A percentile compares a stretch with the other conserved stretches of the same genome.
Conservation (phyloP, 164 flowering plant species). For the Malania oleifera region DNA sequence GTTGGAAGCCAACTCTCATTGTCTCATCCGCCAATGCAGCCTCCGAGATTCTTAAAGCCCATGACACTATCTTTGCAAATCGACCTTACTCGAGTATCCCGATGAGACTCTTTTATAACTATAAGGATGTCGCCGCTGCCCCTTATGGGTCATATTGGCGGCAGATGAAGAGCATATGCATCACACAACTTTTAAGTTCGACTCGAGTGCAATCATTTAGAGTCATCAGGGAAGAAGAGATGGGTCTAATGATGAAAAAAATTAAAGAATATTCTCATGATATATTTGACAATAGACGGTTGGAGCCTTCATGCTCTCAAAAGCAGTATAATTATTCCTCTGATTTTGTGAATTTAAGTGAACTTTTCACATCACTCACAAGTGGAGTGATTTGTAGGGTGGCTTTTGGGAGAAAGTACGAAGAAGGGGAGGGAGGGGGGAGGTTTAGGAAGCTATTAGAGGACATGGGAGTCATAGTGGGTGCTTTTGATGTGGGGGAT, state of each 20-base stretch:
- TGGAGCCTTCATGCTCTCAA: too few species aligned
- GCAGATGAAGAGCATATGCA: conserved; percentile 12
- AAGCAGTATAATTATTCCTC: neutral
- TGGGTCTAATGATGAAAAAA: conserved; percentile 10
- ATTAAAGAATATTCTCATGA: too few species aligned
- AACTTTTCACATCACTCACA: conserved; percentile 3
- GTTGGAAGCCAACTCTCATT: too few species aligned
- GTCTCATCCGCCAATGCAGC: too few species aligned
- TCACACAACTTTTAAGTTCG: conserved; percentile 14
- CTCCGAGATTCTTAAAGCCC: neutral
- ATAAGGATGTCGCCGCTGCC: neutral
- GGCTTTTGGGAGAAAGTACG: conserved; percentile 23
- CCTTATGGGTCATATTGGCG: conserved; percentile 21
- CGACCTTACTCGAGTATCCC: neutral
- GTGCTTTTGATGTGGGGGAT: neutral
- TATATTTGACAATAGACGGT: too few species aligned
- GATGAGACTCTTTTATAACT: neutral
- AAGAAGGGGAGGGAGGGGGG: conserved; percentile 8
- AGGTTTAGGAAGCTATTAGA: conserved; percentile 4
- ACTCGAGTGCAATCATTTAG: conserved; percentile 13
- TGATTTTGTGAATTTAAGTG: conserved; percentile 14
- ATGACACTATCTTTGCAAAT: neutral
- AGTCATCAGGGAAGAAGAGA: conserved; percentile 26
- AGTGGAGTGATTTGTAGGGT: conserved; percentile 20
- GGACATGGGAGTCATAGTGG: neutral